These are phyloP conservation scores for Penicillium tannophilum DNA, from an alignment of 495 filamentous ascomycete species.

Conservation along the genomic window DNA sequence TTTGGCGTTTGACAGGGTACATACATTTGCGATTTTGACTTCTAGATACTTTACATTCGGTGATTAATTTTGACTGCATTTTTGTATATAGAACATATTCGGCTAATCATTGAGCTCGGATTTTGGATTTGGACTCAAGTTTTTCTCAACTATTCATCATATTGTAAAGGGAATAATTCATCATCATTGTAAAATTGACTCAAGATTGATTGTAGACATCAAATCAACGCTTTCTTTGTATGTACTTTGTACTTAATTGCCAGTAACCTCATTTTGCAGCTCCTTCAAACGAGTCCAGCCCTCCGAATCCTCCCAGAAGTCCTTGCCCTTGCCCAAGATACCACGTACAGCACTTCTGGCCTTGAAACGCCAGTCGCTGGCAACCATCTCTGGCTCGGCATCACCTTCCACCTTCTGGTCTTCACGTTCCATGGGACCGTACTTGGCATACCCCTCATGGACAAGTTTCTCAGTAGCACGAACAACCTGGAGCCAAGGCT, in stretches of 20 bases:
- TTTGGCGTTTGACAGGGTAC: slow-evolving; percentile 6
- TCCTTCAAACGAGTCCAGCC: slow-evolving; percentile 68
- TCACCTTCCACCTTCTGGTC: slow-evolving; percentile 25
- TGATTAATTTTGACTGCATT: not conserved
- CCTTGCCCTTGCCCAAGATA: slow-evolving; percentile 79
- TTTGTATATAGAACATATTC: not conserved
- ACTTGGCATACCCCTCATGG: slow-evolving; percentile 51
- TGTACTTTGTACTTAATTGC: slow-evolving; percentile 27
- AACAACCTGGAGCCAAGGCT: slow-evolving; percentile 51
- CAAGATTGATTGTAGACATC: too few species aligned
- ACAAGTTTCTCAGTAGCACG: slow-evolving; percentile 50
- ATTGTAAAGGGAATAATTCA: not conserved
- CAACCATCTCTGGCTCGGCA: slow-evolving; percentile 45
- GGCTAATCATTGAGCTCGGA: not conserved
- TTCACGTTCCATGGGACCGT: slow-evolving; percentile 43
- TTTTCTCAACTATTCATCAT: not conserved
- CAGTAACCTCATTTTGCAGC: slow-evolving; percentile 43
- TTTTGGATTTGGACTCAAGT: not conserved
- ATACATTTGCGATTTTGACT: slow-evolving; percentile 5
- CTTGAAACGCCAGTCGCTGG: slow-evolving; percentile 80
- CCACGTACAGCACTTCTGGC: slow-evolving; percentile 78
- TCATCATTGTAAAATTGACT: not conserved
- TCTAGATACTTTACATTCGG: slow-evolving; percentile 1
- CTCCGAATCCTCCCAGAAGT: slow-evolving; percentile 75
- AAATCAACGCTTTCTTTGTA: slow-evolving; percentile 2